phyloP scores from a whole-genome alignment of 2,329 filamentous ascomycete species.

The Stachybotrys echinatus region DNA sequence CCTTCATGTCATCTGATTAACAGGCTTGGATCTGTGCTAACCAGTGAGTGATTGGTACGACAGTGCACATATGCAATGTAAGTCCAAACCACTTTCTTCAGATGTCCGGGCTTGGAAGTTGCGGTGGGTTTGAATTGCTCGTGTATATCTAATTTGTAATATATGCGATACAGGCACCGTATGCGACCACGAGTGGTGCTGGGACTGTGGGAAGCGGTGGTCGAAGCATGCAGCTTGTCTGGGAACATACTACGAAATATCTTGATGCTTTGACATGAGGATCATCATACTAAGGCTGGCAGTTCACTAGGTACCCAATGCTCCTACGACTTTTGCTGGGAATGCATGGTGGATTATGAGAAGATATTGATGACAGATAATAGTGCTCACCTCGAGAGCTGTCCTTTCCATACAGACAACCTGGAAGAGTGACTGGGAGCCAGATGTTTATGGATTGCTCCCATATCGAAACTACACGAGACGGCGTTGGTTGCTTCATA shows the following conservation, averaged over 20 bases:
- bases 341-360: neutral
- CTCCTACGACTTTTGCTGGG: constrained; percentile 1
- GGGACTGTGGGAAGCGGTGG: neutral
- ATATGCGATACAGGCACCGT: neutral
- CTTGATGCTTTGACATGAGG: too few relatives aligned
- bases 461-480: too few relatives aligned
- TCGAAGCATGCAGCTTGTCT: neutral
- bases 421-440: too few relatives aligned
- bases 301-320: neutral
- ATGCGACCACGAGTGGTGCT: neutral
- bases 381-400: neutral
- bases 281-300: neutral
- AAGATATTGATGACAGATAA: constrained; percentile 1
- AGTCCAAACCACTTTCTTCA: neutral
- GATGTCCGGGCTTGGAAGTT: neutral
- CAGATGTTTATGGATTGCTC: too few relatives aligned
- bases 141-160: neutral
- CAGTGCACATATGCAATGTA: constrained; percentile 2
- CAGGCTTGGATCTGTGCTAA: neutral
- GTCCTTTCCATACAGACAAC: neutral
- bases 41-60: neutral
- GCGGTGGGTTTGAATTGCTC: neutral
- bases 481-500: too few relatives aligned
- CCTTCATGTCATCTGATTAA: neutral
- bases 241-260: neutral